These are phyloP conservation scores for Pleurotus djamor DNA, from an alignment of 768 basidiomycete genomes.

Conservation along the genomic window DNA sequence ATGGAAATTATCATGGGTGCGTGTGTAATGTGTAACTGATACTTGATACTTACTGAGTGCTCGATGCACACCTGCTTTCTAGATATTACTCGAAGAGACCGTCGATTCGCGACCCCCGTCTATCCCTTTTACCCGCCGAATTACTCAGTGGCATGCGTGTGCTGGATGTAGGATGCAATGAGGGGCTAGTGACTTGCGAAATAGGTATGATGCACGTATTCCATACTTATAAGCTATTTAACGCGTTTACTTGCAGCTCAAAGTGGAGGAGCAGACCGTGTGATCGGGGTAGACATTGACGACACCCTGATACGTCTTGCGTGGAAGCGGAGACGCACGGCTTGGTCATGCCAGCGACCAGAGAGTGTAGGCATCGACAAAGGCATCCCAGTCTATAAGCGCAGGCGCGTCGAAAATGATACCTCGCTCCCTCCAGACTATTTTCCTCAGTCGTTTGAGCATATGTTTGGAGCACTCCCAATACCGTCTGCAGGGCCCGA, in stretches of 20 bases:
- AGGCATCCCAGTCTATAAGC: background rate
- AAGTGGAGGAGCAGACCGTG: conserved; percentile 54
- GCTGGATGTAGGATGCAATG: conserved; percentile 86
- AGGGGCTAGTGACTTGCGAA: conserved; percentile 83
- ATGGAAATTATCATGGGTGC: conserved; percentile 78
- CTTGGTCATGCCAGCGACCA: conserved; percentile 70
- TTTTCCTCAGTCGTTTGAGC: conserved; percentile 78
- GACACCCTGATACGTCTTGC: conserved; percentile 69
- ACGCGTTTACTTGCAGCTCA: conserved; percentile 48
- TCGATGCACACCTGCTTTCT: background rate
- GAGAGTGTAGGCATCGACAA: background rate
- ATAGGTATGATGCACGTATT: conserved; percentile 50
- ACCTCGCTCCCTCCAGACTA: conserved; percentile 33
- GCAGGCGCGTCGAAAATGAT: background rate
- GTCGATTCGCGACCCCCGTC: conserved; percentile 55
- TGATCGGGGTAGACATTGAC: conserved; percentile 87
- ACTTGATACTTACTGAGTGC: background rate
- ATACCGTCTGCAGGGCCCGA: conserved; percentile 44
- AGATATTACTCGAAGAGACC: conserved; percentile 83
- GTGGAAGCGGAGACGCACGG: conserved; percentile 65
- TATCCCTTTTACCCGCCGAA: conserved; percentile 53
- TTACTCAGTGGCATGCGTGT: conserved; percentile 59
- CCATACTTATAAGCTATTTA: background rate
- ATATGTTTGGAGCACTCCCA: conserved; percentile 74
- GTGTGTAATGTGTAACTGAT: conserved; percentile 9